Evolutionary conservation across 169 alveolate genomes (phyloP).

Genomic region (Cryptosporidium tyzzeri): DNA sequence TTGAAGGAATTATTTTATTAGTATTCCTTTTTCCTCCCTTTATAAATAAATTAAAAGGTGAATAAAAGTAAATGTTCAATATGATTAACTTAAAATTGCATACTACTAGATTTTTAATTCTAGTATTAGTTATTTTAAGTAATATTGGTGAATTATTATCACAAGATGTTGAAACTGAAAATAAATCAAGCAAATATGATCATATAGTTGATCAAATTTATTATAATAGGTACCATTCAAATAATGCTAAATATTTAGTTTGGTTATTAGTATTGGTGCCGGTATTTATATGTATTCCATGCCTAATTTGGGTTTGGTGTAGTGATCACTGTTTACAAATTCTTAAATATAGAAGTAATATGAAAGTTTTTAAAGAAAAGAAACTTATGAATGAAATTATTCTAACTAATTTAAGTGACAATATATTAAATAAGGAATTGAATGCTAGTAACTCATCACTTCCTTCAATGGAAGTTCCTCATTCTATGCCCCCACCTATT

Average conservation of each 20-base stretch:
- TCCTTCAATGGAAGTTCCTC: slow-evolving; percentile 19
- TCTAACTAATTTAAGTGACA: slow-evolving; percentile 21
- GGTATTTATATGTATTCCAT: slow-evolving; percentile 67
- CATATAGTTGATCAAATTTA: slow-evolving; percentile 35
- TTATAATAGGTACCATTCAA: slow-evolving; percentile 65
- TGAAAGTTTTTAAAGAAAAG: slow-evolving; percentile 41
- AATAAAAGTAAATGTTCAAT: not conserved
- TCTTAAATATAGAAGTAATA: slow-evolving; percentile 29
- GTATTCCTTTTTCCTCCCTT: too few species aligned
- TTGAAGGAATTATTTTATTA: too few species aligned
- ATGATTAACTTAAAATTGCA: not conserved
- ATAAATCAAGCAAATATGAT: not conserved
- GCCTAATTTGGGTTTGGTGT: slow-evolving; percentile 75
- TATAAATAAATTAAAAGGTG: too few species aligned
- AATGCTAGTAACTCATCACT: not conserved
- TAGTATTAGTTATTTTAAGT: not conserved
- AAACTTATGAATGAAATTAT: slow-evolving; percentile 53
- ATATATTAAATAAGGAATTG: slow-evolving; percentile 11
- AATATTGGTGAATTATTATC: not conserved
- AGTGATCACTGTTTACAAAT: slow-evolving; percentile 70
- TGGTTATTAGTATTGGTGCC: slow-evolving; percentile 69
- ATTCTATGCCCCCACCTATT: not conserved
- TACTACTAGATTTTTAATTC: not conserved
- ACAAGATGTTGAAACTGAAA: slow-evolving; percentile 3
- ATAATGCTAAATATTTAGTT: slow-evolving; percentile 56